Base-by-base conservation (phyloP, 306 rosid species). In the Sechiopsis laciniata region DNA sequence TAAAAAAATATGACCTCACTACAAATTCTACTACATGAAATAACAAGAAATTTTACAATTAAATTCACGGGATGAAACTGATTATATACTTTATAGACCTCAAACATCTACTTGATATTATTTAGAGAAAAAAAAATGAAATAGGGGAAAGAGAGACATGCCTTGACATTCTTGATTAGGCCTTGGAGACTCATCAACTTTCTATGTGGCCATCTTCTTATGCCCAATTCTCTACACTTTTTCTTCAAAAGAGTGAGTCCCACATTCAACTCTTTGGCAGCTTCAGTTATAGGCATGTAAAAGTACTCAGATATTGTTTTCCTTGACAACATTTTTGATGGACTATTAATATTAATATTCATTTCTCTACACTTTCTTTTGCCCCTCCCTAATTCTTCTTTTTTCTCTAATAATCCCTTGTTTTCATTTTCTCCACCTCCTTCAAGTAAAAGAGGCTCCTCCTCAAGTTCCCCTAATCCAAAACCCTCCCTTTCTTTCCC, bases 201-300 rank as follows among this genome's bases (percentile, higher is more conserved):
- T 26, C 99, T 79, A 12, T 94, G 99, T 0, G 99, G 99, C 99
- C 97, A 94, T 70, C 99, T 83, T 19, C 87, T 71, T 0, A 94
- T 87, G 1, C 99, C 99, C 77, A 94, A 75, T 52, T 91, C 95
- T 17, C 97, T 82, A 37, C 97, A 89, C 67, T 97, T 85, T 69
- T 91, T 94, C 78, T 94, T 94, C 79, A 94, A 29, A 3, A 85
- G 86, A 4, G 99, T 94, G 1, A 91, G 57, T 6, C 99, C 99
- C 0, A 94, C 85, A 13, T 91, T 88, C 4, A 94, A 91, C 45
- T 91, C 88, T 11, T 76, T 89, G 0, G 99, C 97, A 0, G 97
- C 99, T 61, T 86, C 87, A 24, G 85, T 85, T 9, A 94, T 94
- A 0, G 99, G 99, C 97, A 89, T 91, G 66, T 86, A 89, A 19